Evolutionary conservation across 2,329 filamentous ascomycete genomes (phyloP), one percentile per base, ranked within the genome.

Genomic region (Talaromyces amestolkiae): DNA sequence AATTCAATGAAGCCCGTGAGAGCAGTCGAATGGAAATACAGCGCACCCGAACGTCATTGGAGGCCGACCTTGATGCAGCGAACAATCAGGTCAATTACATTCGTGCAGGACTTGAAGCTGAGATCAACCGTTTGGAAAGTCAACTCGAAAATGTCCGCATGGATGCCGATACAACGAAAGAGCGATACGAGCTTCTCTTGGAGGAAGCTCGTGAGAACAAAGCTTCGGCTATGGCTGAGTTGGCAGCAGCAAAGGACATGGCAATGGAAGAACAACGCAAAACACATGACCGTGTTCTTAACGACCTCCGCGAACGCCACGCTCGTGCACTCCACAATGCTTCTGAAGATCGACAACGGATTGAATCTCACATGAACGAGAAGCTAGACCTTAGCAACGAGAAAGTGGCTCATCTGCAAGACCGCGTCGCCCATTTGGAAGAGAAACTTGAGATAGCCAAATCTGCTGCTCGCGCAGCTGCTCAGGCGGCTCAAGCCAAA

Each of bases 371-470:
- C 75, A 86, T 96, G 51, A 85, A 90, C 58, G 92, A 97, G 73
- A 89, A 91, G 31, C 85, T 98, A 64, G 89, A 87, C 69, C 84
- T 98, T 65, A 91, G 92, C 0, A 87, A 93, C 9, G 91, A 92
- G 65, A 96, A 94, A 83, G 87, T 90, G 3, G 88, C 93, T 71
- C 91, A 96, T 75, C 86, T 96, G 24, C 90, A 96, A 75, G 93
- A 97, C 72, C 92, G 91, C 71, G 86, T 97, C 31, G 79, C 85
- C 4, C 91, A 96, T 71, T 84, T 98, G 1, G 92, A 97, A 76
- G 93, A 97, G 76, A 94, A 93, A 77, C 85, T 99, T 17, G 90
- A 96, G 71, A 91, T 98, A 70, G 90, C 94, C 27, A 93, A 93
- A 75, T 88, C 93, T 74, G 93, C 93, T 37, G 93, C 93, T 10